These are phyloP conservation scores for Alnus rubra DNA, from an alignment of 306 rosid species.

Conservation along the genomic window DNA sequence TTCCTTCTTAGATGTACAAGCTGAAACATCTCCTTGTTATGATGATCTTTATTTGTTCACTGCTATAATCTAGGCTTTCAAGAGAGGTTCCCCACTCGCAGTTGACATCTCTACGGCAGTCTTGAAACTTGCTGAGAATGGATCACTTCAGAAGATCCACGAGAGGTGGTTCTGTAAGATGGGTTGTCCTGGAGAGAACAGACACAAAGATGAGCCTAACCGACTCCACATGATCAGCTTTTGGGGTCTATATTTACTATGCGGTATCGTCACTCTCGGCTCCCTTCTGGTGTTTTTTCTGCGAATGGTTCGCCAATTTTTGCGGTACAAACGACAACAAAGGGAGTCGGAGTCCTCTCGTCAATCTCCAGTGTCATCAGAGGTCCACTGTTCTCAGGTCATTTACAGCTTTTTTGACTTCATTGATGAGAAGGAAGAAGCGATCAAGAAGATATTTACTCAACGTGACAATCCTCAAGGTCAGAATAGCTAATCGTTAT, in stretches of 20 bases:
- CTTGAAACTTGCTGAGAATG: conserved; percentile 75
- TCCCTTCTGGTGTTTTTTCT: conserved; percentile 60
- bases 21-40: not conserved
- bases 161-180: conserved; percentile 76
- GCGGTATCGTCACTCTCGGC: conserved; percentile 42
- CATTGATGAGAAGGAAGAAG: conserved; percentile 88
- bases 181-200: conserved; percentile 72
- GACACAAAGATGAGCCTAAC: conserved; percentile 43
- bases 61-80: conserved; percentile 64
- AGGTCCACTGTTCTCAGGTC: conserved; percentile 49
- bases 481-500: conserved; percentile 33
- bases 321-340: conserved; percentile 51
- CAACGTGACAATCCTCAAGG: conserved; percentile 44
- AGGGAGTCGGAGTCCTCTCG: conserved; percentile 41
- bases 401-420: conserved; percentile 62
- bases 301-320: conserved; percentile 54
- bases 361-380: conserved; percentile 33
- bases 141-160: conserved; percentile 71
- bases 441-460: conserved; percentile 69
- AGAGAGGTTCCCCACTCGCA: conserved; percentile 82
- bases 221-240: conserved; percentile 75
- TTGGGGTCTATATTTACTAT: conserved; percentile 83
- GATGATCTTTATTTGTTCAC: conserved; percentile 14
- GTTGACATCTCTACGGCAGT: conserved; percentile 90
- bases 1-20: not conserved